Base-by-base conservation (phyloP, 2,329 filamentous ascomycete genomes). In the Exophiala sp. region DNA sequence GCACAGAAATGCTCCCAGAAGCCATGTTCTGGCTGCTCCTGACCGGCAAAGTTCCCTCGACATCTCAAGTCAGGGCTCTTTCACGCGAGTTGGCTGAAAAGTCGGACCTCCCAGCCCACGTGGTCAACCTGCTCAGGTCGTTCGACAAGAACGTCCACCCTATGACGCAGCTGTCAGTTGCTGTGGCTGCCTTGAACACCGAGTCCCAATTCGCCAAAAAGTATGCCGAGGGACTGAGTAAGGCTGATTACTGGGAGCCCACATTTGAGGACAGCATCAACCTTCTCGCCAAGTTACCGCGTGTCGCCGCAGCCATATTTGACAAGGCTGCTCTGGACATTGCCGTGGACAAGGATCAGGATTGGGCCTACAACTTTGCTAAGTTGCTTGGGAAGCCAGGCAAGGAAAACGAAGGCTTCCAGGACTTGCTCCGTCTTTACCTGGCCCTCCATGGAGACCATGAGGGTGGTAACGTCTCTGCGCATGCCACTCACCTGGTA, bases 21-120 rank as follows among this genome's bases (percentile, higher is more conserved):
- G 83, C 91, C 70, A 98, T 98, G 93, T 98, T 98, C 79, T 98
- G 93, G 93, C 82, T 97, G 35, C 82, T 98, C 43, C 77, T 98
- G 61, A 98, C 93, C 8, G 93, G 93, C 52, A 79, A 94, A 70
- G 86, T 97, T 18, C 93, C 93, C 19, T 87, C 86, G 1, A 85
- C 83, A 18, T 74, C 74, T 56, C 93, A 98, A 70, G 81, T 93
- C 56, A 86, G 91, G 63, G 75, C 73, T 38, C 82, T 98, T 62
- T 95, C 88, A 40, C 81, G 83, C 51, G 85, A 97, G 69, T 77
- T 97, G 19, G 93, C 93, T 44, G 85, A 90, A 67, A 84, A 96
- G 73, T 85, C 86, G 18, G 74, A 80, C 62, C 80, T 98, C 44
- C 93, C 93, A 19, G 73, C 78, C 37, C 94, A 94, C 62, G 84